Base-by-base conservation (phyloP, 164 flowering plant genomes). In the Platanus orientalis region DNA sequence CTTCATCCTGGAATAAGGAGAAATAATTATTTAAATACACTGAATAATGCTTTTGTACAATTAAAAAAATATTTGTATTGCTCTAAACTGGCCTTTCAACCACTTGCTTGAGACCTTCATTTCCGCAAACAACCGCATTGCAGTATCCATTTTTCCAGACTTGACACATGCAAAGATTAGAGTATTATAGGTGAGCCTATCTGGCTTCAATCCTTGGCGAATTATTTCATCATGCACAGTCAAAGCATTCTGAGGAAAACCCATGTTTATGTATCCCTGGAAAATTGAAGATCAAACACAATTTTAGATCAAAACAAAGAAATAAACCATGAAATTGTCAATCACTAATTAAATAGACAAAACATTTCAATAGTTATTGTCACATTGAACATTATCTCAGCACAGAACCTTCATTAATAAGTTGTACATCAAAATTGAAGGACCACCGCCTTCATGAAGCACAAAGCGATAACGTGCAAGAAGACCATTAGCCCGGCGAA, bases 401-500 rank as follows among this genome's bases (percentile, higher is more conserved):
- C 20, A 58, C 26, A 61, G 39, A 58, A 87, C 90, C 90, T 88
- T 88, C 82, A 88, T 85, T 65, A 88, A 54, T 69, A 85, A 75
- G 79, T 88, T 88, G 75, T 79, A 88, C 45, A 79, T 61, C 21
- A 65, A 52, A 61, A 84, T 68, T 39, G 88, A 79, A 44, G 83
- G 76, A 58, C 62, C 77, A 60, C 80, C 76, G 6, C 79, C 81
- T 70, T 78, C 84, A 62, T 65, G 84, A 60, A 85, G 73, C 39
- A 76, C 62, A 74, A 34, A 66, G 16, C 85, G 81, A 69, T 79
- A 85, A 40, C 89, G 83, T 40, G 94, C 88, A 68, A 87, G 84
- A 69, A 87, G 87, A 62, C 90, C 94, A 76, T 84, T 81, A 50
- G 87, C 90, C 64, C 94, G 90, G 70, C 88, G 84, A 36, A 88